A percentile compares a stretch with the other conserved stretches of the same genome.
Evolutionary conservation across 176 grass and related monocot species (phyloP).

Genomic region (Zea luxurians): DNA sequence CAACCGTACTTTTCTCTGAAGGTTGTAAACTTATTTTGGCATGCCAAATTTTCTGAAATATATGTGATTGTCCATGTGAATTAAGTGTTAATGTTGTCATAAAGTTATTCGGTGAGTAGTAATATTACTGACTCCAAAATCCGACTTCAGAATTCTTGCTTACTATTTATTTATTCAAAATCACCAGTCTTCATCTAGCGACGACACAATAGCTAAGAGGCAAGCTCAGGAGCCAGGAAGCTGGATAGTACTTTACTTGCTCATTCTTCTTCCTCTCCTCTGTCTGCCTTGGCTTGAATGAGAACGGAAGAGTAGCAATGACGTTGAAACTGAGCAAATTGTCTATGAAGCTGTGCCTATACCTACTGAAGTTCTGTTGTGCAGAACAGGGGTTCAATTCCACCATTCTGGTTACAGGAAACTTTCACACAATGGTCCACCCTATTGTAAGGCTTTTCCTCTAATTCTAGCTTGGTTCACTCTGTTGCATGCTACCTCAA

Average conservation of each 20-base stretch:
- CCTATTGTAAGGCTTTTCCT: slow-evolving; percentile 50
- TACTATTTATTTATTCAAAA: no score
- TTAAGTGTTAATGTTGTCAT: neutral
- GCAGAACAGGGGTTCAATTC: slow-evolving; percentile 96
- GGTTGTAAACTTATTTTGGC: neutral
- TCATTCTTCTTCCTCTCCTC: no score
- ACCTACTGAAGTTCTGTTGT: slow-evolving; percentile 82
- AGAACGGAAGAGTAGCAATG: slow-evolving; percentile 91
- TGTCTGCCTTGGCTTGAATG: no score
- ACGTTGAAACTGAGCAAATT: slow-evolving; percentile 97
- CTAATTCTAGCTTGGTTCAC: slow-evolving; percentile 2
- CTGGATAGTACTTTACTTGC: no score
- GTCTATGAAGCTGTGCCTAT: slow-evolving; percentile 62
- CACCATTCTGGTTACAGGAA: slow-evolving; percentile 91
- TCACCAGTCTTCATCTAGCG: no score
- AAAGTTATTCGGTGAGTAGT: no score
- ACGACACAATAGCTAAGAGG: no score
- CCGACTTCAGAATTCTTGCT: no score
- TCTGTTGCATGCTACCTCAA: slow-evolving; percentile 15
- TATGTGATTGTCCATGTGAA: neutral
- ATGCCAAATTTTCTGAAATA: neutral
- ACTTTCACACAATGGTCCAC: slow-evolving; percentile 48
- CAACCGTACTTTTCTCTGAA: no score
- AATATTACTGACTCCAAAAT: no score
- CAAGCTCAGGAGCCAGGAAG: no score